Base-by-base conservation (phyloP, 768 basidiomycete species). In the Podaxis sp. region DNA sequence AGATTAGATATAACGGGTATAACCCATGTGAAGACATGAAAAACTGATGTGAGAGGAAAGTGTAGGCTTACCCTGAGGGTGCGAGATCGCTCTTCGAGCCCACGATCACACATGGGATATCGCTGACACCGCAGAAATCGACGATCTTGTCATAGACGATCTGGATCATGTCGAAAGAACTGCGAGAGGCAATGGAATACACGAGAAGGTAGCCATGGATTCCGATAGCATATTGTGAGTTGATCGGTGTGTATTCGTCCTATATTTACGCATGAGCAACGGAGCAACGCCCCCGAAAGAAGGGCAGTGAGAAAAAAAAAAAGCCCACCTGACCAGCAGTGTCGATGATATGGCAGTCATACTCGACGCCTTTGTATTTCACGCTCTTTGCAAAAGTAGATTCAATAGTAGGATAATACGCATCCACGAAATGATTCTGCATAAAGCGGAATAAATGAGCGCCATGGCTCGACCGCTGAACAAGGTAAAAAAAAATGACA, bases 141-240 rank as follows among this genome's bases (percentile, higher is more conserved):
- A 93, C 76, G 66, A 99, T 95, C 82, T 98, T 99, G 81, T 98
- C 95, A 70, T 98, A 88, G 37, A 98, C 86, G 72, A 92, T 88
- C 71, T 89, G 86, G 66, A 98, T 83, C 93, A 98, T 97, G 67
- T 98, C 89, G 79, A 97, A 98, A 7, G 92, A 94, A 68, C 87
- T 86, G 61, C 88, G 80, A 18, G 90, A 92, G 3, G 92, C 83
- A 73, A 98, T 93, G 2, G 92, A 92, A 78, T 98, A 99, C 48
- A 98, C 95, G 67, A 99, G 86, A 69, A 99, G 85, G 73, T 91
- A 99, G 70, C 96, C 96, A 70, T 99, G 95, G 68, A 96, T 93
- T 55, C 96, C 96, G 67, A 98, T 93, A 42, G 94, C 95, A 70
- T 98, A 92, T 72, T 95, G 93, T 27, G 91, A 83, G 66, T 93